Conservation (phyloP, 1,284 basidiomycete species). For the Ceratobasidium papillatum region DNA sequence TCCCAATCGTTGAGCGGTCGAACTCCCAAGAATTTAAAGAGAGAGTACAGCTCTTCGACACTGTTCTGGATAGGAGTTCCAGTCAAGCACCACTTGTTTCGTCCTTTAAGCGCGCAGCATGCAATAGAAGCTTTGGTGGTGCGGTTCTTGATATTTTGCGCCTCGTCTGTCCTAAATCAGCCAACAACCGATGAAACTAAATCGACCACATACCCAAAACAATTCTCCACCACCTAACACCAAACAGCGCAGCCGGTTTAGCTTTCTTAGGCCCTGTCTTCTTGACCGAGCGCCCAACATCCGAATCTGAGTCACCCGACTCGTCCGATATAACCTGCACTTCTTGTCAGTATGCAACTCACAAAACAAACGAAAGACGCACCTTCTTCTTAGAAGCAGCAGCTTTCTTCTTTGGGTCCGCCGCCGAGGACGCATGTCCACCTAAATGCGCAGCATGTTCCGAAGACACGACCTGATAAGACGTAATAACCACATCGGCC, state of each 20-base stretch:
- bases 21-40: conserved; percentile 89
- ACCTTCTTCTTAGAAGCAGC: conserved; percentile 54
- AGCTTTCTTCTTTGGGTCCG: conserved; percentile 53
- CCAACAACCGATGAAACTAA: not conserved
- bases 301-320: conserved; percentile 41
- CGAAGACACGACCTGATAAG: conserved; percentile 80
- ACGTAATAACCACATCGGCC: conserved; percentile 82
- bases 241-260: conserved; percentile 67
- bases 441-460: conserved; percentile 67
- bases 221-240: conserved; percentile 83
- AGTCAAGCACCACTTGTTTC: conserved; percentile 90
- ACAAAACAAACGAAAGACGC: conserved; percentile 54
- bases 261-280: conserved; percentile 43
- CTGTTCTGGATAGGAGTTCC: conserved; percentile 95
- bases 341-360: conserved; percentile 56
- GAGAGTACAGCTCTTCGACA: conserved; percentile 87
- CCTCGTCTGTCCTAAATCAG: conserved; percentile 74
- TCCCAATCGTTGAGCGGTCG: conserved; percentile 84
- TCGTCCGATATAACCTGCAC: conserved; percentile 47
- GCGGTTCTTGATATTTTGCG: conserved; percentile 96
- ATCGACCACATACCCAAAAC: conserved; percentile 70
- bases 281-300: conserved; percentile 26
- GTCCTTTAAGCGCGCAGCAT: conserved; percentile 78
- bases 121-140: conserved; percentile 84
- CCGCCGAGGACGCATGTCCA: conserved; percentile 53